phyloP scores from a whole-genome alignment of 805 yeast species.

The Suhomyces kilbournensis region DNA sequence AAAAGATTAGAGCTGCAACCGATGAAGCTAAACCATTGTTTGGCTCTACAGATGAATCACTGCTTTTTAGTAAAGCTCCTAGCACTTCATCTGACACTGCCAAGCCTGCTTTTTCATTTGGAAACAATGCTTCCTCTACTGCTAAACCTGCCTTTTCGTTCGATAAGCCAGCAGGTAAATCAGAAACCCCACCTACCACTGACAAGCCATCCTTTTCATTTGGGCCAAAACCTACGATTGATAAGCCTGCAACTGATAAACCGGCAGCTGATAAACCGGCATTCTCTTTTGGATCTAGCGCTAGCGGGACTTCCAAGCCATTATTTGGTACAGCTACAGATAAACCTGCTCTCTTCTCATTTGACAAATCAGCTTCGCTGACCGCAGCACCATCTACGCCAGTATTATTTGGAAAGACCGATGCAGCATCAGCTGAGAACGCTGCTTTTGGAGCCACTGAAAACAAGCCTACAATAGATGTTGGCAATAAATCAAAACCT shows the following conservation, averaged over 20 bases:
- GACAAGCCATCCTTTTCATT: conserved; percentile 15
- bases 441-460: background rate
- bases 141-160: conserved; percentile 15
- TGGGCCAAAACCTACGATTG: conserved; percentile 9
- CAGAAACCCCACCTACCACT: conserved; percentile 3
- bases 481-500: conserved; percentile 8
- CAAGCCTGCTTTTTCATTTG: background rate
- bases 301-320: background rate
- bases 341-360: conserved; percentile 10
- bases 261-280: conserved; percentile 7
- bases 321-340: background rate
- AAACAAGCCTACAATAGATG: conserved; percentile 7
- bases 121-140: background rate
- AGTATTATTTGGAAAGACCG: background rate
- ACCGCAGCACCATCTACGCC: conserved; percentile 1
- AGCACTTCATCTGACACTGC: background rate
- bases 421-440: background rate
- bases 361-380: conserved; percentile 12
- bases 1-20: background rate
- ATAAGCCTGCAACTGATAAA: background rate
- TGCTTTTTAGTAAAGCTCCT: background rate
- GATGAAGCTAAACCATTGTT: conserved; percentile 11
- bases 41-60: conserved; percentile 8
- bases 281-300: conserved; percentile 13
- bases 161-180: conserved; percentile 9